A percentile compares a stretch with the other conserved stretches of the same genome.
Evolutionary conservation across 192 early-diverging fungal genomes (phyloP).

Genomic region (Entomortierella chlamydospora): DNA sequence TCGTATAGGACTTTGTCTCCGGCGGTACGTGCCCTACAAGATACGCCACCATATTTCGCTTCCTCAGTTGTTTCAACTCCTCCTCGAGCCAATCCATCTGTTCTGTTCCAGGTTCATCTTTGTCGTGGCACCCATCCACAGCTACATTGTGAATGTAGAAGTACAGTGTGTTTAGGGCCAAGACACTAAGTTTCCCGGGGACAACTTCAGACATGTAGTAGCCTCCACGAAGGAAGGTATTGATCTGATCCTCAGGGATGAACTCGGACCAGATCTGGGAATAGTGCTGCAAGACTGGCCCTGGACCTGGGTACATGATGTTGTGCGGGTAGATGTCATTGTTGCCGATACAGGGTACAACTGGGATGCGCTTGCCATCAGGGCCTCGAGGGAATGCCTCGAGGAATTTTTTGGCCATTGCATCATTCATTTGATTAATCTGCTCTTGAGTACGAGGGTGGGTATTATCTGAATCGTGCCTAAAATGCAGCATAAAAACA

Average conservation of each 20-base stretch:
- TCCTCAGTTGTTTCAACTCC: constrained; percentile 51
- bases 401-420: constrained; percentile 53
- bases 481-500: constrained; percentile 1
- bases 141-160: constrained; percentile 63
- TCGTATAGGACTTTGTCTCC: constrained; percentile 60
- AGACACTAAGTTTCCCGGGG: constrained; percentile 57
- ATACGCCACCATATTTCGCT: constrained; percentile 52
- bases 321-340: constrained; percentile 79
- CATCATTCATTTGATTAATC: constrained; percentile 62
- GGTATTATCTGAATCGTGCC: constrained; percentile 73
- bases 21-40: constrained; percentile 67
- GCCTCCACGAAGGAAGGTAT: constrained; percentile 65
- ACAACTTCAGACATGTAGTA: constrained; percentile 65
- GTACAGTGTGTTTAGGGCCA: constrained; percentile 70
- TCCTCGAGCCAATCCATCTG: constrained; percentile 66
- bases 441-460: constrained; percentile 64
- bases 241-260: constrained; percentile 63
- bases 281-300: constrained; percentile 55
- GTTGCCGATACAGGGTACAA: constrained; percentile 70
- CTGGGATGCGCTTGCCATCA: constrained; percentile 32
- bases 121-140: constrained; percentile 64
- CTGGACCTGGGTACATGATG: constrained; percentile 58
- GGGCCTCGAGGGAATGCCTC: constrained; percentile 51
- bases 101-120: constrained; percentile 60
- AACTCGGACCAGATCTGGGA: constrained; percentile 63